These are phyloP conservation scores for Pythium dissimile DNA, from an alignment of 352 stramenopile genomes.

Conservation along the genomic window DNA sequence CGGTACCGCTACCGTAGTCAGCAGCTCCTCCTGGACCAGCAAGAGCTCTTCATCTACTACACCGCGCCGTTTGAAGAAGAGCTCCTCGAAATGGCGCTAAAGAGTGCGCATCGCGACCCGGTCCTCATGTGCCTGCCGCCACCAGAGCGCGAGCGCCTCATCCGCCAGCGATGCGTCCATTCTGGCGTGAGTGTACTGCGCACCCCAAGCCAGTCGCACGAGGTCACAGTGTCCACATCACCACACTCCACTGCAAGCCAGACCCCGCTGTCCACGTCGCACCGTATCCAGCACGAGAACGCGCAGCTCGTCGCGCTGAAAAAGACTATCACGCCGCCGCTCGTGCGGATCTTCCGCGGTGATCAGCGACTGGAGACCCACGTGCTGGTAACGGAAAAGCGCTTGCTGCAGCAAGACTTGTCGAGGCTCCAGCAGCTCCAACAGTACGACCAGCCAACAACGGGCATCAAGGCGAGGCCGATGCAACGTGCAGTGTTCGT, in stretches of 20 bases:
- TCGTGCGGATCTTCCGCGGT: constrained; percentile 57
- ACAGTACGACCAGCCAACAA: neutral
- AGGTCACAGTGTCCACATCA: constrained; percentile 7
- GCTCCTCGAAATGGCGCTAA: constrained; percentile 48
- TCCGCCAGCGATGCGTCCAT: constrained; percentile 40
- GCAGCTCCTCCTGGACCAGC: constrained; percentile 47
- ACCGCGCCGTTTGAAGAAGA: constrained; percentile 47
- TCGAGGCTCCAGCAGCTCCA: constrained; percentile 12
- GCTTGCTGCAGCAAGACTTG: constrained; percentile 54
- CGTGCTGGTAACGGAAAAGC: constrained; percentile 58
- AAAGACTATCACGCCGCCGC: constrained; percentile 19
- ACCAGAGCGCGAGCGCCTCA: constrained; percentile 37
- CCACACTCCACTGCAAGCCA: neutral
- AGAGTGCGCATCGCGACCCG: constrained; percentile 50
- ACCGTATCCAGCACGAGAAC: constrained; percentile 5
- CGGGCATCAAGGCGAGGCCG: neutral
- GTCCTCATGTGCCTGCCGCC: constrained; percentile 55
- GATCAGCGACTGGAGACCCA: constrained; percentile 42
- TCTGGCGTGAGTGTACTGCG: constrained; percentile 65
- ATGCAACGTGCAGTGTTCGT: constrained; percentile 38
- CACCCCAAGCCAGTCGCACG: constrained; percentile 27
- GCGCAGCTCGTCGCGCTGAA: constrained; percentile 2
- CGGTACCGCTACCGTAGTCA: constrained; percentile 50
- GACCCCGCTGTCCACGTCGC: constrained; percentile 1
- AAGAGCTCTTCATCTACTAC: constrained; percentile 80